Evolutionary conservation across 2,329 filamentous ascomycete genomes (phyloP), one percentile per base, ranked within the genome.

Genomic region (Botrytis deweyae): DNA sequence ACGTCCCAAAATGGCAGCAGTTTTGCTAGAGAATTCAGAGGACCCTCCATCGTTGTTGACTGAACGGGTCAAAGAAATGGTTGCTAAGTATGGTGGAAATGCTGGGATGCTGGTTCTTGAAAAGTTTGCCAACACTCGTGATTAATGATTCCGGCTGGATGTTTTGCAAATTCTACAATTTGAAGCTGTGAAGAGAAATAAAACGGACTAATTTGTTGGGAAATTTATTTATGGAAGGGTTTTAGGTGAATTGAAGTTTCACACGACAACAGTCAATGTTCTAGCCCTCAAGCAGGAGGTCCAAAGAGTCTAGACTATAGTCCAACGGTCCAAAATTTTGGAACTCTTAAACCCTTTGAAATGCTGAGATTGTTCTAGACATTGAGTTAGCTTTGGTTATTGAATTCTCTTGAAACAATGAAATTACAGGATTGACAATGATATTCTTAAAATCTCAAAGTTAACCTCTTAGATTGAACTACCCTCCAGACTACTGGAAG

Each of bases 341-440:
- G 4, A 14, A 14, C 0, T 4, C 5, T n/a, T 0, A 10, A 4
- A 25, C 3, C 9, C 2, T 25, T 10, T n/a, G 22, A 52, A 52
- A 14, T 52, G 49, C 49, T 52, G 49, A n/a, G 0, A 52, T n/a
- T 14, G 3, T 6, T 52, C 0, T 4, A 25, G 8, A n/a, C 25
- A 52, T 25, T n/a, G 4, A n/a, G 4, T 2, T 52, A 6, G 4
- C 12, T 12, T 52, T n/a, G 25, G 0, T n/a, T 6, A 25, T 14
- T 52, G 5, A 1, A 10, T n/a, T 12, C 14, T 1, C n/a, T n/a
- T n/a, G 25, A 6, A 7, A n/a, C 14, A 9, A 5, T n/a, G 3
- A 1, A 52, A 6, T 1, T 14, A 25, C n/a, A 5, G 25, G 4
- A 6, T 52, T 52, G 49, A n/a, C 10, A 52, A 14, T n/a, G n/a